Conservation (phyloP, 768 basidiomycete genomes). For the Amanita exitialis region DNA sequence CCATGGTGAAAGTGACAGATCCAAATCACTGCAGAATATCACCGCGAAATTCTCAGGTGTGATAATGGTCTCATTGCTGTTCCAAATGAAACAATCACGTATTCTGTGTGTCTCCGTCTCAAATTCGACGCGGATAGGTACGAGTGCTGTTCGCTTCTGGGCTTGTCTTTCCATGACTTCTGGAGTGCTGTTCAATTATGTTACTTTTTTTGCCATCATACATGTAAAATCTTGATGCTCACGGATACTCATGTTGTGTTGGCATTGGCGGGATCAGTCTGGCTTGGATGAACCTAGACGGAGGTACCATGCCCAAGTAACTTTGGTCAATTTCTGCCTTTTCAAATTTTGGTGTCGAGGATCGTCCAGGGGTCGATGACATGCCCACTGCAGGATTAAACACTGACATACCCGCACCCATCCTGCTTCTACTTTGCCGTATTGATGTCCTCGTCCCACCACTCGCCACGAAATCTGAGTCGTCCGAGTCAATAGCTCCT, state of each 20-base stretch:
- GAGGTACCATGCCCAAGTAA: slow-evolving; percentile 82
- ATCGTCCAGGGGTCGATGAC: slow-evolving; percentile 27
- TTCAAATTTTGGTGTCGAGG: slow-evolving; percentile 26
- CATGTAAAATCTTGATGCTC: slow-evolving; percentile 19
- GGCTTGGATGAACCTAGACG: slow-evolving; percentile 63
- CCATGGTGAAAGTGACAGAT: slow-evolving; percentile 58
- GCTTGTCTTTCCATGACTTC: slow-evolving; percentile 61
- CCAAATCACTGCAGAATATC: slow-evolving; percentile 84
- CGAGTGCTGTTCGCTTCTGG: slow-evolving; percentile 38
- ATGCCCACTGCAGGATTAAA: slow-evolving; percentile 43
- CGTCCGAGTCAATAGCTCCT: slow-evolving; percentile 75
- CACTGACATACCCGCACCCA: slow-evolving; percentile 39
- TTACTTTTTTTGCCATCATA: slow-evolving; percentile 1
- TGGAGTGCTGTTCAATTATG: slow-evolving; percentile 35
- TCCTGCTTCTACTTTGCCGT: slow-evolving; percentile 31
- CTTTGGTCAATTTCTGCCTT: slow-evolving; percentile 74
- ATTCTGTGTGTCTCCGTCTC: slow-evolving; percentile 88
- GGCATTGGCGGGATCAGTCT: slow-evolving; percentile 43
- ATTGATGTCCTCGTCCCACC: slow-evolving; percentile 50
- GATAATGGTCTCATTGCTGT: slow-evolving; percentile 79
- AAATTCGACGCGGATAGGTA: slow-evolving; percentile 93
- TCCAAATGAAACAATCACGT: slow-evolving; percentile 96
- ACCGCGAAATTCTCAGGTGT: slow-evolving; percentile 79
- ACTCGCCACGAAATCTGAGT: slow-evolving; percentile 71
- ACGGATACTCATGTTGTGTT: slow-evolving; percentile 71